Conservation (phyloP, 805 yeast species). For the Wickerhamomyces bisporus region DNA sequence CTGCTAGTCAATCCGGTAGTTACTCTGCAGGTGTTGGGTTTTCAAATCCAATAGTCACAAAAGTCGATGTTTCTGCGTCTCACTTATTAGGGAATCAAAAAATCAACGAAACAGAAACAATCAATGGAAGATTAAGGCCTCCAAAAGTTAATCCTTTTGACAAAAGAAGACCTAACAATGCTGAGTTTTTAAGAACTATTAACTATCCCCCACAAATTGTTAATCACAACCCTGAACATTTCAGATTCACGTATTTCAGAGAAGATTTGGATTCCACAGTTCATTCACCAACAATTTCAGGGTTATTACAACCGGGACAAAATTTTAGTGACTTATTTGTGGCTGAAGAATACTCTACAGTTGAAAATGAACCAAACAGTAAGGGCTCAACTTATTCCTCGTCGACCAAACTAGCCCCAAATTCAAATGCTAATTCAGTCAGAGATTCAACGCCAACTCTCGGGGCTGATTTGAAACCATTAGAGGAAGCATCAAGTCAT, state of each 20-base stretch:
- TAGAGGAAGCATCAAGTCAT: conserved; percentile 2
- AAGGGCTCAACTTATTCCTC: not conserved
- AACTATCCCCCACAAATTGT: conserved; percentile 41
- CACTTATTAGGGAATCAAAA: conserved; percentile 31
- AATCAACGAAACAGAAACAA: conserved; percentile 51
- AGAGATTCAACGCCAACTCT: conserved; percentile 9
- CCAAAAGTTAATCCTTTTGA: conserved; percentile 75
- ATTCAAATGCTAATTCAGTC: conserved; percentile 11
- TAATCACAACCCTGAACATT: conserved; percentile 45
- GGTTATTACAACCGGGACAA: conserved; percentile 60
- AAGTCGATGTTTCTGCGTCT: conserved; percentile 33
- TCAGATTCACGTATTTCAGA: conserved; percentile 87
- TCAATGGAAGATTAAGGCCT: conserved; percentile 68
- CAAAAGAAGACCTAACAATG: conserved; percentile 24
- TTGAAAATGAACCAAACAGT: too few species aligned
- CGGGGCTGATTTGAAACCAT: conserved; percentile 3
- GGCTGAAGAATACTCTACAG: conserved; percentile 27
- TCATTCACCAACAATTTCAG: conserved; percentile 85
- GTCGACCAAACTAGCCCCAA: conserved; percentile 7
- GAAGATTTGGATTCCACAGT: conserved; percentile 86
- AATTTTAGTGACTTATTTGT: conserved; percentile 60
- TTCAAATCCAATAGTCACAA: conserved; percentile 37
- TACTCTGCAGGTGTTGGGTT: conserved; percentile 27
- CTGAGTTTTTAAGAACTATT: conserved; percentile 20
- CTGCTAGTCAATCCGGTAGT: not conserved